Evolutionary conservation across 306 rosid species (phyloP), one percentile per base, ranked within the genome.

Genomic region (Prunus kanzakura): DNA sequence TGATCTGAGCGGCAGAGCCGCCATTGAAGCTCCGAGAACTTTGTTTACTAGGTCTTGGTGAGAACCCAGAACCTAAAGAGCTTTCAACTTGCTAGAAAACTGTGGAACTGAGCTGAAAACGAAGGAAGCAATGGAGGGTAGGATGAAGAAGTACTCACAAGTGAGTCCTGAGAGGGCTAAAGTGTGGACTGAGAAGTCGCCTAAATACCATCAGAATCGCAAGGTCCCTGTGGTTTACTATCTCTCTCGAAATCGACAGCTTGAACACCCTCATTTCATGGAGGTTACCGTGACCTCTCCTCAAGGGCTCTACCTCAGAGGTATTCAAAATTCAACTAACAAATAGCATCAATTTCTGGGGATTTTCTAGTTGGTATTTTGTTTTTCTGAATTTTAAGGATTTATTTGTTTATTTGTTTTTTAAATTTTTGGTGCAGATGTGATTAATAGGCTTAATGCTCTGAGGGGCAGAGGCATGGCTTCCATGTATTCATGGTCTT

Each of bases 241-340:
- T 78, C 96, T 94, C 50, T 88, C 88, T 74, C 74, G 96, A 78
- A 91, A 94, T 62, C 87, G 98, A 72, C 96, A 90, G 79, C 90
- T 94, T 4, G 97, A 94, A 76, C 98, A 94, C 51, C 98, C 98
- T 74, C 98, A 94, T 84, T 94, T 94, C 91, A 90, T 94, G 97
- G 98, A 94, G 86, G 91, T 94, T 55, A 83, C 88, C 2, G 62
- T 94, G 49, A 80, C 90, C 14, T 94, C 98, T 56, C 82, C 91
- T 4, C 85, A 85, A 14, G 96, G 98, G 4, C 87, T 91, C 60
- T 81, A 69, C 77, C 82, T 94, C 85, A 88, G 94, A 91, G 98
- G 98, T 93, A 81, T 18, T 62, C 10, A 49, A 20, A 50, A 45
- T 41, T 58, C 3, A 43, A 47, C 13, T 29, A 4, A 43, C 11